Evolutionary conservation across 768 basidiomycete genomes (phyloP), one percentile per base, ranked within the genome.

Genomic region (Tephrocybe sp.): DNA sequence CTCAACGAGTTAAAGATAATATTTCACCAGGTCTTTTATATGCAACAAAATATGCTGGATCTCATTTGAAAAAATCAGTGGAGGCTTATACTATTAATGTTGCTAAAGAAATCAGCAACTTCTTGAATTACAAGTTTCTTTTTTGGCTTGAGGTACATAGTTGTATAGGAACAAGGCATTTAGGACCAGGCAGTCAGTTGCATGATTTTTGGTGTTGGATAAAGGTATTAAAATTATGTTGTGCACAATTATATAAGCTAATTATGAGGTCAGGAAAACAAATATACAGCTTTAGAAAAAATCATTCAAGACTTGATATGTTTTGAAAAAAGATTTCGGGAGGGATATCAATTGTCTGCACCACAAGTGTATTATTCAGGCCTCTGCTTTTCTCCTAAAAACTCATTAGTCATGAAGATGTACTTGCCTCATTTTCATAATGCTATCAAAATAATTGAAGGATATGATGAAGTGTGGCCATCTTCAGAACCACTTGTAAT

Each of bases 1-100:
- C 23, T 8, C 7, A 44, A 9, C 22, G 34, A 30, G 42, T 56
- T 2, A 16, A 41, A 5, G 16, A 39, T 1, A 5, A 17, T 12
- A 54, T 60, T 16, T 38, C 50, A 11, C 12, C 41, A 6, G n/a
- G 34, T 17, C 45, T 60, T 13, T 34, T n/a, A 4, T 60, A 60
- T 48, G 32, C 53, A 11, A 49, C 44, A 19, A 32, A 32, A 13
- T 49, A 49, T 45, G 50, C 49, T 47, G 39, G 34, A 34, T 20
- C 50, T 31, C 59, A 60, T 39, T 2, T 39, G 14, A 14, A 39
- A 10, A 39, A 39, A 16, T 16, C 17, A 10, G 5, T 6, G 10
- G 17, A n/a, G 3, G 7, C 3, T 7, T 9, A 10, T 17, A 16
- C 39, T 5, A 16, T 4, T 5, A n/a, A 39, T 19, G 10, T 19